Evolutionary conservation across 495 filamentous ascomycete species (phyloP).

Genomic region (Penicillium verhagenii): DNA sequence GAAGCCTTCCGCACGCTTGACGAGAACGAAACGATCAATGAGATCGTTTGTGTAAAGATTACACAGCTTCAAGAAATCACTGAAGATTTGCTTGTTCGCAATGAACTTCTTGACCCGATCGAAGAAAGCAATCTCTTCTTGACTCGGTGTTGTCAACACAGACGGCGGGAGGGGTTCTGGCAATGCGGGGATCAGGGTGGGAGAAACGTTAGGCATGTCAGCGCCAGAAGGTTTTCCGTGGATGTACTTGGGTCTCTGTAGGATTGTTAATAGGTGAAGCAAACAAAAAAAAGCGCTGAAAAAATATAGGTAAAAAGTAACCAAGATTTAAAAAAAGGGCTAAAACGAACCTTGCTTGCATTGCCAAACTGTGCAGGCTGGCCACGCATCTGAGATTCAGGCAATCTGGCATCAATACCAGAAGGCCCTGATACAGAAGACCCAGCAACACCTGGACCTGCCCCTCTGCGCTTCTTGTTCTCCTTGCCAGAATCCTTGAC

Average conservation of each 20-base stretch:
- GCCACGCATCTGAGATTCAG: slow-evolving; percentile 32
- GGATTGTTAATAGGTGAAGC: not conserved
- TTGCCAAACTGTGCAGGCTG: slow-evolving; percentile 39
- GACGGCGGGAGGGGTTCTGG: slow-evolving; percentile 82
- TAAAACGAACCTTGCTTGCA: slow-evolving; percentile 50
- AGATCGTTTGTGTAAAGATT: slow-evolving; percentile 91
- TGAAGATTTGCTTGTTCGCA: slow-evolving; percentile 83
- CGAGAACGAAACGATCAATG: slow-evolving; percentile 75
- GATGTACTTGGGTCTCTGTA: slow-evolving; percentile 63
- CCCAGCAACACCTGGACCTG: slow-evolving; percentile 28
- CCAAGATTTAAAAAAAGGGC: not conserved
- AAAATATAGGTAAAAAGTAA: not conserved
- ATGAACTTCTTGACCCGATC: slow-evolving; percentile 97
- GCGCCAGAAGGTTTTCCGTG: slow-evolving; percentile 59
- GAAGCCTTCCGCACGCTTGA: slow-evolving; percentile 78
- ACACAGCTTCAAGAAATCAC: slow-evolving; percentile 92
- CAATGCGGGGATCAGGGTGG: slow-evolving; percentile 79
- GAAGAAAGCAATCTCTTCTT: slow-evolving; percentile 90
- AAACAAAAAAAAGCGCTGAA: not conserved
- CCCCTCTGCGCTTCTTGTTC: slow-evolving; percentile 73
- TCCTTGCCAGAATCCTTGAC: slow-evolving; percentile 65
- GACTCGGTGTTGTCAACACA: slow-evolving; percentile 51
- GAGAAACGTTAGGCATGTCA: slow-evolving; percentile 74
- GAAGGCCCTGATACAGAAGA: slow-evolving; percentile 33
- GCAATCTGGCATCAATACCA: slow-evolving; percentile 36